A percentile compares a stretch with the other conserved stretches of the same genome.
phyloP scores from a whole-genome alignment of 345 rosid genomes.

The Pugionium dolabratum region DNA sequence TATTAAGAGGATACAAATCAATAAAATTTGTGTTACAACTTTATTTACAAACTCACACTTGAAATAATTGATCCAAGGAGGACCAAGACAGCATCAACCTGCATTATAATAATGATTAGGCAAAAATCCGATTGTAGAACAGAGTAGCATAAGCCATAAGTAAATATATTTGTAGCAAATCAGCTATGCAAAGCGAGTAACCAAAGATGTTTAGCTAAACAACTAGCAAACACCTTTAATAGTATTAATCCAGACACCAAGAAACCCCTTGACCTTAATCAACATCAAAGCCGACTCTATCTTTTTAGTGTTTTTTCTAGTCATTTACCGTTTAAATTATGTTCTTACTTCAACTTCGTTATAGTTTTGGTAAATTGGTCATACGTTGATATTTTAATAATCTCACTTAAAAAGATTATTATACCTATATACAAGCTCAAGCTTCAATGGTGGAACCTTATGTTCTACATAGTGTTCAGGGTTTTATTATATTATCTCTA shows the following conservation, averaged over 20 bases:
- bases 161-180: slow-evolving; percentile 10
- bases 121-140: background rate
- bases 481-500: slow-evolving; percentile 10
- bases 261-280: slow-evolving; percentile 17
- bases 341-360: no score
- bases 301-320: background rate
- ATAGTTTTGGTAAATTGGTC: no score
- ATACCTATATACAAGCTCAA: slow-evolving; percentile 20
- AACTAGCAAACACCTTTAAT: slow-evolving; percentile 16
- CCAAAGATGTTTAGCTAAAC: slow-evolving; percentile 1
- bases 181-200: slow-evolving; percentile 19
- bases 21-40: background rate
- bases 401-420: background rate
- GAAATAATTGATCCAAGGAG: slow-evolving; percentile 75
- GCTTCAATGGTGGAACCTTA: slow-evolving; percentile 15
- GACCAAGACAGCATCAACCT: slow-evolving; percentile 80
- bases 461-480: slow-evolving; percentile 14
- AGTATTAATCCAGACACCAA: slow-evolving; percentile 12
- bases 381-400: no score
- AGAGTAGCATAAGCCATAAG: slow-evolving; percentile 14
- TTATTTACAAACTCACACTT: slow-evolving; percentile 52
- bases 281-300: slow-evolving; percentile 10
- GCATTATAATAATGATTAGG: slow-evolving; percentile 37
- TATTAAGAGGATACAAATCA: slow-evolving; percentile 15
- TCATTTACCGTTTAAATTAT: no score